Base-by-base conservation (phyloP, 352 stramenopile species). In the Phytophthora meadii region DNA sequence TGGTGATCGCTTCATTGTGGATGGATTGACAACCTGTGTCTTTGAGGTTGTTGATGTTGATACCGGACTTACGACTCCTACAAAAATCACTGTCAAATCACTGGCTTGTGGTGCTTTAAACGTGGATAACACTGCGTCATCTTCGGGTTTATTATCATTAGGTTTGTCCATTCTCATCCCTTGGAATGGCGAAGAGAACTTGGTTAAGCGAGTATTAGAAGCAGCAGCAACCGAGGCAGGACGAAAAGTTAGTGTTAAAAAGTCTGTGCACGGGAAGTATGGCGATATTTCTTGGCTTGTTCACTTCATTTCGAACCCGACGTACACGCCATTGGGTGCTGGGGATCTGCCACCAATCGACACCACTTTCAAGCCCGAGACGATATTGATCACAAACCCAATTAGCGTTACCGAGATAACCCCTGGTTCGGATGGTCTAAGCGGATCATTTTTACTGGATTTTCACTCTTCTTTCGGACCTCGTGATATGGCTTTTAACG, bases 211-310 rank as follows among this genome's bases (percentile, higher is more conserved):
- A 7, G 76, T 87, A 14, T 59, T 95, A 5, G 79, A 92, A 68
- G 76, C 83, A 4, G 74, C 84, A 11, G 70, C 82, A 0, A 82
- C 90, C 47, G 50, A 70, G 14, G 12, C 25, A 19, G 79, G 74
- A 24, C 84, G 90, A 42, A 81, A 84, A 5, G 94, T 98, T n/a
- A 82, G 82, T 30, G 94, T 98, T 9, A 68, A 78, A 12, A 82
- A 92, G 34, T 94, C 76, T 30, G 91, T 98, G 25, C 82, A 97
- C 27, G 95, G 95, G 50, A 97, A 98, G 61, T 99, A 98, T 54
- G 97, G 96, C 5, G 88, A 94, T 37, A 90, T 97, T 47, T 92
- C 97, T 52, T 99, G 94, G 93, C 73, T 75, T n/a, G 76, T 99
- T 3, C 94, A 77, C 7, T 99, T 99, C 62, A 97, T 97, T 30